Conservation (phyloP, 257 asterid species). For the Schizonepeta tenuifolia region DNA sequence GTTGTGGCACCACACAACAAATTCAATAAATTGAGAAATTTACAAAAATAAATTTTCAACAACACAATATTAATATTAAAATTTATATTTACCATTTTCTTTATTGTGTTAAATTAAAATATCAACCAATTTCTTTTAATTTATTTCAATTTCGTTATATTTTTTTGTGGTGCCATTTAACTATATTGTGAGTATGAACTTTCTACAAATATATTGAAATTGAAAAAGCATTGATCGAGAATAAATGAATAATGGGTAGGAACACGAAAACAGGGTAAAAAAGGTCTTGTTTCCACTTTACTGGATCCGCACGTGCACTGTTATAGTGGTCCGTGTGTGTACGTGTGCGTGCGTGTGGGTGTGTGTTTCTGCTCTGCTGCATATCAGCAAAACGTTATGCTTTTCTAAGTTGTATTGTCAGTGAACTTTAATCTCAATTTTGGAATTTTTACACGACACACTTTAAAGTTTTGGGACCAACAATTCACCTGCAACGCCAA, state of each 20-base stretch:
- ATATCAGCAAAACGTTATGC: not conserved
- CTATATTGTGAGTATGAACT: no score
- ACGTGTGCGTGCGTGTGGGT: not conserved
- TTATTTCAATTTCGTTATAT: no score
- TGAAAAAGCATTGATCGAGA: not conserved
- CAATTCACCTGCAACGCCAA: no score
- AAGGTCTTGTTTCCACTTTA: constrained; percentile 5
- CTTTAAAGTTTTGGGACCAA: not conserved
- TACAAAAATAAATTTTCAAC: no score
- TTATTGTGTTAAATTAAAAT: no score
- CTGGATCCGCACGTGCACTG: constrained; percentile 28
- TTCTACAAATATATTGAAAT: not conserved
- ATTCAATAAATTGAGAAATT: no score
- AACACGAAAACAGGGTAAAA: not conserved
- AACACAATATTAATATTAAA: no score
- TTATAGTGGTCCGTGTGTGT: not conserved
- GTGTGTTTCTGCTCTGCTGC: not conserved
- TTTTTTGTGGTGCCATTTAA: no score
- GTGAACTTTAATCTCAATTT: not conserved
- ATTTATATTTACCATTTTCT: no score
- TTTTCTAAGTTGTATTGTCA: constrained; percentile 1
- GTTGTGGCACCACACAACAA: no score
- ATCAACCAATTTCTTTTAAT: no score
- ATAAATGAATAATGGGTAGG: not conserved
- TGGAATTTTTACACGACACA: not conserved